phyloP scores from a whole-genome alignment of 176 grass and related monocot species.

The Metroxylon sagu region DNA sequence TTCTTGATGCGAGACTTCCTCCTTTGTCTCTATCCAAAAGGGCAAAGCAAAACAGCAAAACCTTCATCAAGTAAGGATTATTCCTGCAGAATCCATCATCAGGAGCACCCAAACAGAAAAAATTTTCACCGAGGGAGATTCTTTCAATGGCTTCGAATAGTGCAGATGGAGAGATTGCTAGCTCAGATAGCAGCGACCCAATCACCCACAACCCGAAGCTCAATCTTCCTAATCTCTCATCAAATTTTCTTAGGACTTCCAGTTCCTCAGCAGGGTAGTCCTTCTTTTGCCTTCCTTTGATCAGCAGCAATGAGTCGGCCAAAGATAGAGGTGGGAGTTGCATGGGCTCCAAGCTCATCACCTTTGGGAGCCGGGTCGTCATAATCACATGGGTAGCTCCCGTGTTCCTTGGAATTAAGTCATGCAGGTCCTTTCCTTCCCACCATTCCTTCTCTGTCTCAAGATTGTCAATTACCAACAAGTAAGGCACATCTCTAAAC shows the following conservation, averaged over 20 bases:
- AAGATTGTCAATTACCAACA: slow-evolving; percentile 96
- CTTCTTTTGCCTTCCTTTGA: slow-evolving; percentile 76
- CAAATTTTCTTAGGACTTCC: slow-evolving; percentile 77
- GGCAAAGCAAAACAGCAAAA: slow-evolving; percentile 75
- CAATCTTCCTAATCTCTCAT: slow-evolving; percentile 70
- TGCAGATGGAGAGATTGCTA: slow-evolving; percentile 67
- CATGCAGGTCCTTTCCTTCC: slow-evolving; percentile 97
- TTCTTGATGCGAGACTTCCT: slow-evolving; percentile 71
- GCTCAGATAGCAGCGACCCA: slow-evolving; percentile 74
- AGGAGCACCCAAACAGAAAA: slow-evolving; percentile 33
- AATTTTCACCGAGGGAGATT: slow-evolving; percentile 50
- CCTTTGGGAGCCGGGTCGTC: slow-evolving; percentile 58
- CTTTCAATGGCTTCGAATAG: slow-evolving; percentile 77
- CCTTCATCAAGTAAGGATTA: slow-evolving; percentile 80
- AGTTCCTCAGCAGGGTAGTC: slow-evolving; percentile 63
- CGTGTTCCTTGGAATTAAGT: slow-evolving; percentile 91
- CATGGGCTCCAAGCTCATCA: slow-evolving; percentile 85
- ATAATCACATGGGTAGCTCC: slow-evolving; percentile 77
- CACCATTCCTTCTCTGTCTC: slow-evolving; percentile 95
- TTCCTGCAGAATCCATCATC: slow-evolving; percentile 79
- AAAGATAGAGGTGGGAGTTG: slow-evolving; percentile 61
- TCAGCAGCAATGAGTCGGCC: slow-evolving; percentile 57
- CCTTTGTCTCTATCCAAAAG: slow-evolving; percentile 72
- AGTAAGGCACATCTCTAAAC: slow-evolving; percentile 85
- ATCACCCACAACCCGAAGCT: slow-evolving; percentile 83